A percentile compares a stretch with the other conserved stretches of the same genome.
Evolutionary conservation across 1,284 basidiomycete species (phyloP).

Genomic region (Irpex rosettiformis): DNA sequence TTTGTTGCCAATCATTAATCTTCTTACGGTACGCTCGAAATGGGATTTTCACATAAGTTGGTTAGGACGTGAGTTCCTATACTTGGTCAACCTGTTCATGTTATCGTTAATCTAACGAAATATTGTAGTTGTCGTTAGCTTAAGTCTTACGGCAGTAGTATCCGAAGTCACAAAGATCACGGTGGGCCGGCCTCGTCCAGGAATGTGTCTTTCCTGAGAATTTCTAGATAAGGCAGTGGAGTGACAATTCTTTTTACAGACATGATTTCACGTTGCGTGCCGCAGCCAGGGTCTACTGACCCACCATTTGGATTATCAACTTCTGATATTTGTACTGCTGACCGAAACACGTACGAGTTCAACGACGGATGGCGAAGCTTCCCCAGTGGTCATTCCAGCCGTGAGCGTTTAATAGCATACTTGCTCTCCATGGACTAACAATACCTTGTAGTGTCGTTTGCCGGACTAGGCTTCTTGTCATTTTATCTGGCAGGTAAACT

Average conservation of each 20-base stretch:
- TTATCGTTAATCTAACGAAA: slow-evolving; percentile 1
- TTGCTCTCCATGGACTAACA: not conserved
- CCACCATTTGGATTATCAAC: slow-evolving; percentile 74
- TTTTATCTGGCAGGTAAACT: slow-evolving; percentile 91
- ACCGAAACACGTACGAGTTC: slow-evolving; percentile 54
- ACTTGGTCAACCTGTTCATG: slow-evolving; percentile 13
- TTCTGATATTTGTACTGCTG: slow-evolving; percentile 73
- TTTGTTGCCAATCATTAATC: slow-evolving; percentile 66
- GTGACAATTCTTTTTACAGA: slow-evolving; percentile 41
- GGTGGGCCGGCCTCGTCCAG: slow-evolving; percentile 88
- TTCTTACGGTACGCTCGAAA: slow-evolving; percentile 69
- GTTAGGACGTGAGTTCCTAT: slow-evolving; percentile 59
- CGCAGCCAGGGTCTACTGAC: slow-evolving; percentile 60
- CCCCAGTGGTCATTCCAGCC: slow-evolving; percentile 88
- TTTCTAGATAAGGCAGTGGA: not conserved
- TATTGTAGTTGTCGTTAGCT: slow-evolving; percentile 62
- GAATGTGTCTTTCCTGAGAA: slow-evolving; percentile 30
- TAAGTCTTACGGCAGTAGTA: slow-evolving; percentile 74
- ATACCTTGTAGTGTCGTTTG: slow-evolving; percentile 71
- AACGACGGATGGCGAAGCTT: slow-evolving; percentile 92
- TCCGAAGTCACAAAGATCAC: slow-evolving; percentile 87
- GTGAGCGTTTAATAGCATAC: slow-evolving; percentile 38
- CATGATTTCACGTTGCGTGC: slow-evolving; percentile 82
- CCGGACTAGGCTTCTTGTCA: slow-evolving; percentile 87
- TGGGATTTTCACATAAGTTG: slow-evolving; percentile 89